A percentile compares a stretch with the other conserved stretches of the same genome.
Evolutionary conservation across 805 yeast species (phyloP).

Genomic region (Diddensiella santjacobensis): DNA sequence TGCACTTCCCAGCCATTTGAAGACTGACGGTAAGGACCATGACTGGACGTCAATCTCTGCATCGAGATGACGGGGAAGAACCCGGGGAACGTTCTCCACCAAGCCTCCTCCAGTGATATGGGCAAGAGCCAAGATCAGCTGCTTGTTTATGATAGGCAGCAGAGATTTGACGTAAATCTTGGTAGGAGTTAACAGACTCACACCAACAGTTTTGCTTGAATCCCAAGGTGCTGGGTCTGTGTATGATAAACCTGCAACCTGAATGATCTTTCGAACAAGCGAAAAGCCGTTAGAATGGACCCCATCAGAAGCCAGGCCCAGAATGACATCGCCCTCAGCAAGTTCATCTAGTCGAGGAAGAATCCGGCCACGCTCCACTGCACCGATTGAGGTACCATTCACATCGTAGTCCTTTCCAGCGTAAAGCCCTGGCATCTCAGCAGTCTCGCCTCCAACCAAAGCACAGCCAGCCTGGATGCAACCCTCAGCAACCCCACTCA

Average conservation of each 20-base stretch:
- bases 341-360: conserved; percentile 68
- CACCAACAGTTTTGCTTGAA: conserved; percentile 66
- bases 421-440: conserved; percentile 99
- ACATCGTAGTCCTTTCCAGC: conserved; percentile 94
- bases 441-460: conserved; percentile 97
- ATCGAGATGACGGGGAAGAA: conserved; percentile 73
- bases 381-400: conserved; percentile 98
- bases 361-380: conserved; percentile 70
- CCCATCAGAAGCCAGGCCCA: conserved; percentile 90
- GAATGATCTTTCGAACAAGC: conserved; percentile 86
- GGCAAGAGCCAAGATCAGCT: conserved; percentile 78
- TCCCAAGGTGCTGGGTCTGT: conserved; percentile 84
- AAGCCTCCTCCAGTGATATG: conserved; percentile 99
- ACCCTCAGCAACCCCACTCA: conserved; percentile 93
- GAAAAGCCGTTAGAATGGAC: conserved; percentile 97
- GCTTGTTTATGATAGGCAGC: conserved; percentile 65
- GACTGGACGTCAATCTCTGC: conserved; percentile 74
- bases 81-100: conserved; percentile 93
- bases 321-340: conserved; percentile 73
- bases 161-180: conserved; percentile 91
- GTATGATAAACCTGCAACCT: conserved; percentile 67
- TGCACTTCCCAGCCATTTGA: conserved; percentile 88
- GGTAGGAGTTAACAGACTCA: conserved; percentile 84
- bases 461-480: conserved; percentile 96
- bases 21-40: conserved; percentile 86